phyloP scores from a whole-genome alignment of 306 rosid species.

The Acmispon strigosus region DNA sequence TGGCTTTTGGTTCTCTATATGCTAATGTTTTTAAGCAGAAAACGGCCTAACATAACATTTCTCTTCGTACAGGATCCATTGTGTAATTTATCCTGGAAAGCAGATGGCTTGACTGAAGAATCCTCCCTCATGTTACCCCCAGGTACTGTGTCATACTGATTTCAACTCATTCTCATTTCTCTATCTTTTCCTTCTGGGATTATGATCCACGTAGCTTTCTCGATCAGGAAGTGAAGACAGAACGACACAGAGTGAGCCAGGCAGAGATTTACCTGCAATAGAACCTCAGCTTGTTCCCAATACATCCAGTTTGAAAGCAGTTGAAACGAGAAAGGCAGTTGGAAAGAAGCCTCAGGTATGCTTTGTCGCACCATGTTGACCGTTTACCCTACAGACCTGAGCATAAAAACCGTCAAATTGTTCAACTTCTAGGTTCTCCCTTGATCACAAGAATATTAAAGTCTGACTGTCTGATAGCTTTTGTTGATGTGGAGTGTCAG shows the following conservation, averaged over 20 bases:
- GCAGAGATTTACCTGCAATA: slow-evolving; percentile 14
- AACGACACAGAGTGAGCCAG: slow-evolving; percentile 12
- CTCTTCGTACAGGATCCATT: slow-evolving; percentile 41
- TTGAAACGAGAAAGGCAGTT: slow-evolving; percentile 40
- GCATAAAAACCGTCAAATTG: not conserved
- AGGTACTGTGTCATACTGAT: slow-evolving; percentile 35
- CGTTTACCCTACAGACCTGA: not conserved
- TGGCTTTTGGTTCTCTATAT: not conserved
- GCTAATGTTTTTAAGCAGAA: not conserved
- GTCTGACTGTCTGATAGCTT: not conserved
- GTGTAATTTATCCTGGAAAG: slow-evolving; percentile 24
- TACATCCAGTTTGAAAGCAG: slow-evolving; percentile 26
- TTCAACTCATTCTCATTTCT: not conserved
- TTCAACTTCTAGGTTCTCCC: not conserved
- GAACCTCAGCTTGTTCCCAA: slow-evolving; percentile 19
- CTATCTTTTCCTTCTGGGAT: slow-evolving; percentile 11
- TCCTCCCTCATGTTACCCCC: slow-evolving; percentile 24
- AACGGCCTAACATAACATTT: slow-evolving; percentile 4
- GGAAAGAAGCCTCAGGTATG: slow-evolving; percentile 45
- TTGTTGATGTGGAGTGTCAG: not conserved
- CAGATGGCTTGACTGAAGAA: slow-evolving; percentile 32
- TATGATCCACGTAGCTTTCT: not conserved
- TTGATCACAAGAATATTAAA: not conserved
- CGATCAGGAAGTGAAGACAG: slow-evolving; percentile 36
- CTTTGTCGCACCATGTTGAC: not conserved